Percentiles rank a stretch among this genome's conserved stretches.
These are phyloP conservation scores for Acanthamoeba sp. DNA, from an alignment of 208 protist genomes.

Conservation along the genomic window DNA sequence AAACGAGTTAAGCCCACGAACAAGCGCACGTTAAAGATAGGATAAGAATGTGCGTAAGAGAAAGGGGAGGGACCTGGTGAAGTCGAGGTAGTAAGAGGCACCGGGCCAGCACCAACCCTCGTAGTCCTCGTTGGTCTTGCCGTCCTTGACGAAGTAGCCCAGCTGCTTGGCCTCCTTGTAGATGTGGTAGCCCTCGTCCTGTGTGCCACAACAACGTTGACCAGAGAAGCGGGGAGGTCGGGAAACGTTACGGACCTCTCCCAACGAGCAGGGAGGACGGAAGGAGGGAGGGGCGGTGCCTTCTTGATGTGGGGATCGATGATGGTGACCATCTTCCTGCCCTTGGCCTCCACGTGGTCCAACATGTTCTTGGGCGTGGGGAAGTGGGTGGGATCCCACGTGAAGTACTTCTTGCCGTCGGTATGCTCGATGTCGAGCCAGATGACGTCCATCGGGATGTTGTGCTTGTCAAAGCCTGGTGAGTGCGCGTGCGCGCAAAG, in stretches of 20 bases:
- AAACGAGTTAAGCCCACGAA: background rate
- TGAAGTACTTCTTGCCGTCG: slow-evolving; percentile 98
- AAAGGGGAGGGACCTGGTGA: background rate
- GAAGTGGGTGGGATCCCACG: slow-evolving; percentile 97
- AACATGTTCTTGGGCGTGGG: slow-evolving; percentile 94
- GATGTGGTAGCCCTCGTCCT: slow-evolving; percentile 83
- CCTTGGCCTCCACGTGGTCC: slow-evolving; percentile 92
- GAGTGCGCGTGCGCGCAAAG: slow-evolving; percentile 84
- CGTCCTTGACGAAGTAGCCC: slow-evolving; percentile 94
- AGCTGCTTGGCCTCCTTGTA: slow-evolving; percentile 73
- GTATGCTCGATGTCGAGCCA: slow-evolving; percentile 99
- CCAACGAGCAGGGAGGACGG: background rate
- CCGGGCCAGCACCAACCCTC: slow-evolving; percentile 98
- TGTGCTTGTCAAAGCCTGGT: slow-evolving; percentile 95
- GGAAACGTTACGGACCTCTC: too few species aligned
- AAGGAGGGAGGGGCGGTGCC: background rate
- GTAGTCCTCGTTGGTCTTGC: slow-evolving; percentile 89
- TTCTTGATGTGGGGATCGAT: slow-evolving; percentile 98
- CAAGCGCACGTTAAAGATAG: background rate
- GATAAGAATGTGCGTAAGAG: background rate
- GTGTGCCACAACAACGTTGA: too few species aligned
- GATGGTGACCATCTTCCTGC: slow-evolving; percentile 97
- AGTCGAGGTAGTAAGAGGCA: slow-evolving; percentile 76
- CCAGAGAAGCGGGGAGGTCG: too few species aligned
- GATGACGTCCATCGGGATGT: slow-evolving; percentile 98